These are phyloP conservation scores for Persicaria tinctoria DNA, from an alignment of 148 eudicot genomes.

Conservation along the genomic window DNA sequence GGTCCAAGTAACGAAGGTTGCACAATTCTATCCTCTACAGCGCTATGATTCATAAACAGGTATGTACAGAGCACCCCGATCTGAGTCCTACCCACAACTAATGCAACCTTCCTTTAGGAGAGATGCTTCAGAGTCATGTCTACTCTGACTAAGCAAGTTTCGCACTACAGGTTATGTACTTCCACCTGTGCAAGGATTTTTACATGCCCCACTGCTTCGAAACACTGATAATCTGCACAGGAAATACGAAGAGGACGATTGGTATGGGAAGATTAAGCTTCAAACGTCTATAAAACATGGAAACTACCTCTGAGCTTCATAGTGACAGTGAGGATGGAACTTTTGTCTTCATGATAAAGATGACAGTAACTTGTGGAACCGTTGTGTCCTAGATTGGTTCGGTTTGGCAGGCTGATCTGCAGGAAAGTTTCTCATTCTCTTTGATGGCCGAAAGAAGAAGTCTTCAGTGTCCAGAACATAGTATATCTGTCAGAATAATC, in stretches of 20 bases:
- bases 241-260: background rate
- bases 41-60: constrained; percentile 8
- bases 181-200: background rate
- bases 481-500: constrained; percentile 41
- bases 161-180: background rate
- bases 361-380: constrained; percentile 44
- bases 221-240: background rate
- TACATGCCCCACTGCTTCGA: background rate
- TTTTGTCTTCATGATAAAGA: constrained; percentile 13
- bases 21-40: background rate
- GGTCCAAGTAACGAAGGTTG: background rate
- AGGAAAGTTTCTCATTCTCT: constrained; percentile 25
- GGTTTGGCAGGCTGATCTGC: constrained; percentile 16
- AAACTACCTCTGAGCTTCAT: background rate
- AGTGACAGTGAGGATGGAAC: background rate
- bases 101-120: constrained; percentile 2
- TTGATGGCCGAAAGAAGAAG: constrained; percentile 43
- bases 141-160: background rate
- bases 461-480: constrained; percentile 92
- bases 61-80: background rate
- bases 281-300: background rate
- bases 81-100: background rate
- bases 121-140: background rate
- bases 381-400: constrained; percentile 31
- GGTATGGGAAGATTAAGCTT: background rate